Conservation (phyloP, 768 basidiomycete species). For the Piloderma croceum region DNA sequence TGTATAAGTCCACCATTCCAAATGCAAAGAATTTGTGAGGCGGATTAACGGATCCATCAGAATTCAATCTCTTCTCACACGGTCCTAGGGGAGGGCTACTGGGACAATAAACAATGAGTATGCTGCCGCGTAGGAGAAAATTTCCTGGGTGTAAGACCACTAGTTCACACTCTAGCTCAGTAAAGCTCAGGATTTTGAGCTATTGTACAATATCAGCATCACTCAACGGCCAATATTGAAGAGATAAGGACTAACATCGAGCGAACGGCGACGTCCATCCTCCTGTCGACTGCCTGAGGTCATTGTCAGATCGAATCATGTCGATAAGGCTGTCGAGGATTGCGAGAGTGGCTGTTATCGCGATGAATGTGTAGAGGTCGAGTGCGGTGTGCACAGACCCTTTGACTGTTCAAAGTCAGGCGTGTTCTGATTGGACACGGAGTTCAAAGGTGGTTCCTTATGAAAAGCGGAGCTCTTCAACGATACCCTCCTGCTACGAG, state of each 20-base stretch:
- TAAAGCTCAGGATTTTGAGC: too few species aligned
- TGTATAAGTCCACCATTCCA: too few species aligned
- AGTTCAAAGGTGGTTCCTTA: slow-evolving; percentile 10
- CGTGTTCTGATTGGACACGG: slow-evolving; percentile 9
- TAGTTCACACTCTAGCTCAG: too few species aligned
- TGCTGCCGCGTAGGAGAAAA: too few species aligned
- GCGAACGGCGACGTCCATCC: slow-evolving; percentile 2
- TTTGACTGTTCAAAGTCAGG: slow-evolving; percentile 16
- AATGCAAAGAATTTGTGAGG: too few species aligned
- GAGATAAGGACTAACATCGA: slow-evolving; percentile 10
- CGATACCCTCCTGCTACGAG: slow-evolving; percentile 9
- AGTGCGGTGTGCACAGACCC: slow-evolving; percentile 12
- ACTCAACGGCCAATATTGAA: too few species aligned
- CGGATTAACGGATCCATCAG: too few species aligned
- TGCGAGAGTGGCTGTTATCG: slow-evolving; percentile 11
- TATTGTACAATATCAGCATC: too few species aligned
- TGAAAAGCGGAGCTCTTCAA: slow-evolving; percentile 11
- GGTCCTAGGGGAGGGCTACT: too few species aligned
- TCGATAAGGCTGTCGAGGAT: slow-evolving; percentile 14
- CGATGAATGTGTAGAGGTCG: slow-evolving; percentile 15
- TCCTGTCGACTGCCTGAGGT: slow-evolving; percentile 11
- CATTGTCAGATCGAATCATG: slow-evolving; percentile 16
- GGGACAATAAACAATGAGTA: too few species aligned
- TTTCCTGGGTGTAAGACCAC: too few species aligned
- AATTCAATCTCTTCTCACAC: too few species aligned